Base-by-base conservation (phyloP, 192 early-diverging fungal genomes). In the Physocladia obscura region DNA sequence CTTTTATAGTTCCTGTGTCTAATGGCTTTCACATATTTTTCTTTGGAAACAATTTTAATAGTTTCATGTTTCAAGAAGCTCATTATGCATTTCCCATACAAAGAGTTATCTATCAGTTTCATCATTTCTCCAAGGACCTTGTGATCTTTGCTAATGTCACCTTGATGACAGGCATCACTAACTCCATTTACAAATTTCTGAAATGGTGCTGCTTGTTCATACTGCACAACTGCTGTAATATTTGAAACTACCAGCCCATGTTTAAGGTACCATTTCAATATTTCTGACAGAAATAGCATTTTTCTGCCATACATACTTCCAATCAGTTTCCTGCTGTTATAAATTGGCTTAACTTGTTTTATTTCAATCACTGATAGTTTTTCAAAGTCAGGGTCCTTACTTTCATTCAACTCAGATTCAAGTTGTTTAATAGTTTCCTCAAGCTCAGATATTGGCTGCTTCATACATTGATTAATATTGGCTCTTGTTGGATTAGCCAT, bases 201-300 rank as follows among this genome's bases (percentile, higher is more conserved):
- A 61, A 61, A 39, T 21, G 58, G 58, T 39, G 58, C 58, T 39
- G 11, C 19, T 61, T 61, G 17, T 24, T 61, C 58, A 61, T 35
- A 39, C 0, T 35, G 21, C 15, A 24, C 58, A 1, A 13, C 58
- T 0, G 0, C 35, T 0, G 58, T 61, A 15, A 61, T 61, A 30
- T 61, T 61, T 40, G 35, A 40, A n/a, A 48, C 0, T 61, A 0
- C 13, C 0, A 61, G 58, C 37, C 58, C 58, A 40, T 44, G 31
- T 11, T 61, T 48, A 44, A 61, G 31, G 58, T 61, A 61, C 32
- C 0, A 61, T 24, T 61, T 39, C 58, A 61, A 61, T 1, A 61
- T 48, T 0, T 61, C 13, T 40, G 58, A 48, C 0, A 15, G 58
- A 61, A 61, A 61, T 8, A 61, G 1, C 58, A 61, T 61, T 13